These are phyloP conservation scores for Alternaria angustiovoidea DNA, from an alignment of 2,329 filamentous ascomycete species.

Conservation along the genomic window DNA sequence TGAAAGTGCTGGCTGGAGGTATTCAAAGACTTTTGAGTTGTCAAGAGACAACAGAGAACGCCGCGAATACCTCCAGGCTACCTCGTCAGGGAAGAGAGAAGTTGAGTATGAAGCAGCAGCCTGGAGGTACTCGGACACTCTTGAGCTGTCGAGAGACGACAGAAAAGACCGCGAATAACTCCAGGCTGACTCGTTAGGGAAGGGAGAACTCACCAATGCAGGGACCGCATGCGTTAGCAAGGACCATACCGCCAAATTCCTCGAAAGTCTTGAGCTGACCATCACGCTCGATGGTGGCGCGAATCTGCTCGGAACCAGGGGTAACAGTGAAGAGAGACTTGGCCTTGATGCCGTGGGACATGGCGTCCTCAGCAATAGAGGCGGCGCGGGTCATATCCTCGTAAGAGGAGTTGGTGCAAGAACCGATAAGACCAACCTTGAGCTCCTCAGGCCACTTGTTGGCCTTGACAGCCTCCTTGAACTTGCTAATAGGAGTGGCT, in stretches of 20 bases:
- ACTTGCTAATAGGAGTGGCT: conserved; percentile 96
- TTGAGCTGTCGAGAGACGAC: too few species aligned
- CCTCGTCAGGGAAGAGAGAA: too few species aligned
- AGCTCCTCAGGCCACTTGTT: conserved; percentile 97
- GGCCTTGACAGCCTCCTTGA: conserved; percentile 90
- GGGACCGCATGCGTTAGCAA: conserved; percentile 91
- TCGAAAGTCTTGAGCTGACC: conserved; percentile 94
- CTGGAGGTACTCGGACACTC: too few species aligned
- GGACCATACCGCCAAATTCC: conserved; percentile 91
- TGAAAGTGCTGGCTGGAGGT: too few species aligned
- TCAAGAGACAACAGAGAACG: too few species aligned
- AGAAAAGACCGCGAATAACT: too few species aligned
- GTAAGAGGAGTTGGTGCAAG: conserved; percentile 92
- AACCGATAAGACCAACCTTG: conserved; percentile 96
- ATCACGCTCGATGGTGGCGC: conserved; percentile 83
- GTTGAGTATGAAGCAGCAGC: too few species aligned
- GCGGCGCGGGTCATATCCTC: conserved; percentile 94
- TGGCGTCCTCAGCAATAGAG: conserved; percentile 88
- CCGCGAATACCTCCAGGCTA: too few species aligned
- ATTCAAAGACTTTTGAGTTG: too few species aligned
- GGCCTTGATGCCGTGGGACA: conserved; percentile 91
- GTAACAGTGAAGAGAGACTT: conserved; percentile 95
- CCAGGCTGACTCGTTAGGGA: too few species aligned
- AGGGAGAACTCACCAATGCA: conserved; percentile 54
- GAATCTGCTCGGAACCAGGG: conserved; percentile 95